Percentiles rank a stretch among this genome's conserved stretches.
phyloP scores from a whole-genome alignment of 768 basidiomycete genomes.

The Rubroboletus pulcherrimus region DNA sequence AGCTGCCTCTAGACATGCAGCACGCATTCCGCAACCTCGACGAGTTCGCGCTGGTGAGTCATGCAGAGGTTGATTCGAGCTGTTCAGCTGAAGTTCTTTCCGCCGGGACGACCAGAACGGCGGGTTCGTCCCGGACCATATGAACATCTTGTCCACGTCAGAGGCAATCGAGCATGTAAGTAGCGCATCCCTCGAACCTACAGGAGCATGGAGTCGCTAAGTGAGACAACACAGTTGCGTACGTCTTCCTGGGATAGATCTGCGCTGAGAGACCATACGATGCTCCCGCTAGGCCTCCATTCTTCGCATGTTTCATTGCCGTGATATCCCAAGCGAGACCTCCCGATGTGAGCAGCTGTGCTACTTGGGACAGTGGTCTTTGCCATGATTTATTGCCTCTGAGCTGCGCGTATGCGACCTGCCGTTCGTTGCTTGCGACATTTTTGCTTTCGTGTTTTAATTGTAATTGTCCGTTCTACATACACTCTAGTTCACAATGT shows the following conservation, averaged over 20 bases:
- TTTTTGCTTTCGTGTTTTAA: background rate
- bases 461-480: background rate
- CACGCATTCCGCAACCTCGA: conserved; percentile 67
- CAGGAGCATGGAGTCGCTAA: background rate
- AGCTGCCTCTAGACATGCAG: conserved; percentile 67
- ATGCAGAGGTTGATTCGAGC: background rate
- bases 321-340: conserved; percentile 2
- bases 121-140: conserved; percentile 61
- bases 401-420: no score
- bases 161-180: conserved; percentile 61
- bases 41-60: conserved; percentile 54
- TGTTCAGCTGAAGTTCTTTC: background rate
- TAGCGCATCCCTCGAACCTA: background rate
- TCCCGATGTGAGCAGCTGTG: background rate
- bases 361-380: background rate
- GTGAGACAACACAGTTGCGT: conserved; percentile 42
- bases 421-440: background rate
- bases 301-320: conserved; percentile 19
- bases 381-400: background rate
- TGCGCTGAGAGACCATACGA: conserved; percentile 44
- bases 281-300: conserved; percentile 58
- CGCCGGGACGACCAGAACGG: conserved; percentile 39
- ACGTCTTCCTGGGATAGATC: conserved; percentile 49
- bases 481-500: background rate
- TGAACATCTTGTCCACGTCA: conserved; percentile 62